phyloP scores from a whole-genome alignment of 208 protist species.

The Leishmania major region DNA sequence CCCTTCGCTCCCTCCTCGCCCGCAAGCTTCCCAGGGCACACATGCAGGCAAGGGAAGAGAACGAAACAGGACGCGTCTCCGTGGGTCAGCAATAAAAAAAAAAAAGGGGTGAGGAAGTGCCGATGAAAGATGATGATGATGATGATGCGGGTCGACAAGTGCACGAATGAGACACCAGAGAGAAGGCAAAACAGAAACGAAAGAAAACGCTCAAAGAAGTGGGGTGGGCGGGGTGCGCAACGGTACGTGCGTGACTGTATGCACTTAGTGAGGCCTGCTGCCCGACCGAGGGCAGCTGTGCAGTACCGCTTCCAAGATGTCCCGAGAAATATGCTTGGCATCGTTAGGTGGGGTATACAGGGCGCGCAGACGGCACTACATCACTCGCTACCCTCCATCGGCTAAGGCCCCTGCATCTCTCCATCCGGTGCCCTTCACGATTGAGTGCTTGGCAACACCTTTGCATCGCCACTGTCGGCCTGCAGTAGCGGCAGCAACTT shows the following conservation, averaged over 20 bases:
- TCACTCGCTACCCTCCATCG: background rate
- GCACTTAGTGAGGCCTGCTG: background rate
- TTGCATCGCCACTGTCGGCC: background rate
- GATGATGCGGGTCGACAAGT: background rate
- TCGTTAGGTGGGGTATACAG: background rate
- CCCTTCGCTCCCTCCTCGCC: background rate
- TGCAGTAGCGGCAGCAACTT: constrained; percentile 61
- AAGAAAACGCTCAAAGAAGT: background rate
- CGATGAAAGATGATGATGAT: too few relatives aligned
- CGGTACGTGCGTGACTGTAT: background rate
- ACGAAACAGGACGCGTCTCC: background rate
- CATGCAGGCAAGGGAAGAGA: background rate
- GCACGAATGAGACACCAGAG: background rate
- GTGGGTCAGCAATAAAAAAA: background rate
- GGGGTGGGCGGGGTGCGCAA: background rate
- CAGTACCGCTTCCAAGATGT: background rate
- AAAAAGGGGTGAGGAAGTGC: background rate
- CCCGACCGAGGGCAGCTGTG: background rate
- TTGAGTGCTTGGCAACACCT: background rate
- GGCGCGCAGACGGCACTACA: background rate
- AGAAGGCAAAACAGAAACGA: background rate
- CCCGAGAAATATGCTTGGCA: background rate
- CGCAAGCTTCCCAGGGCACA: background rate
- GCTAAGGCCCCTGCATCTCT: background rate
- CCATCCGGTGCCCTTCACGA: background rate